Conservation (phyloP, 106 monocot species). For the Amphibolis antarctica region DNA sequence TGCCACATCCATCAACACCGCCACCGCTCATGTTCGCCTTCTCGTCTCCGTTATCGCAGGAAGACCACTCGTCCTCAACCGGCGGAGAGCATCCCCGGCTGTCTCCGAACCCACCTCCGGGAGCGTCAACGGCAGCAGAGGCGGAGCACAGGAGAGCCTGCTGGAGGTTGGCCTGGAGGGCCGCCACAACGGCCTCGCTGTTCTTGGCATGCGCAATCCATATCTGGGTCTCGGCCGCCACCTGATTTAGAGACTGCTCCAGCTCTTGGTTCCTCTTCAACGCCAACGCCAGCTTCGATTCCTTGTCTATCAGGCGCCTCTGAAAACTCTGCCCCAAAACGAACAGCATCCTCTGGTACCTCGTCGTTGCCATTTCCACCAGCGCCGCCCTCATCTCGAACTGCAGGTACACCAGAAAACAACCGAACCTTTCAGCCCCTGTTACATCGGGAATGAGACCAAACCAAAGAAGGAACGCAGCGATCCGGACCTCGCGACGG, state of each 20-base stretch:
- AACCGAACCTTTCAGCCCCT: not conserved
- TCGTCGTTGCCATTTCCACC: constrained; percentile 1
- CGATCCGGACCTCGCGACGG: not conserved
- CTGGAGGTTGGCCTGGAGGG: not conserved
- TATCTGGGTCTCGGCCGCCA: constrained; percentile 6
- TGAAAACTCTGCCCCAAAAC: not conserved
- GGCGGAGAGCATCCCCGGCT: constrained; percentile 5
- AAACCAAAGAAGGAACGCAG: too few relatives aligned
- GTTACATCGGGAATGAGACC: not conserved
- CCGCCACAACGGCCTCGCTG: constrained; percentile 1
- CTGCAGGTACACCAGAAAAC: not conserved
- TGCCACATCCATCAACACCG: not conserved
- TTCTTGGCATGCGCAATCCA: constrained; percentile 7
- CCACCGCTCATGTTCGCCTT: not conserved
- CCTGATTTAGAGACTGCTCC: constrained; percentile 5
- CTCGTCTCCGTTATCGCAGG: constrained; percentile 26
- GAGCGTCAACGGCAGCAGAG: not conserved
- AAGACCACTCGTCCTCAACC: constrained; percentile 28
- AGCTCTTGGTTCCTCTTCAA: constrained; percentile 4
- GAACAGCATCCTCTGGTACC: not conserved
- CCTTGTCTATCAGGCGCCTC: constrained; percentile 7
- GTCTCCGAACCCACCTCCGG: constrained; percentile 28
- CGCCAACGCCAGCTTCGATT: not conserved
- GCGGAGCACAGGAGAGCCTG: constrained; percentile 8
- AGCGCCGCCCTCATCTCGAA: not conserved